These are phyloP conservation scores for Aspergillus piperis DNA, from an alignment of 2,329 filamentous ascomycete species.

Conservation along the genomic window DNA sequence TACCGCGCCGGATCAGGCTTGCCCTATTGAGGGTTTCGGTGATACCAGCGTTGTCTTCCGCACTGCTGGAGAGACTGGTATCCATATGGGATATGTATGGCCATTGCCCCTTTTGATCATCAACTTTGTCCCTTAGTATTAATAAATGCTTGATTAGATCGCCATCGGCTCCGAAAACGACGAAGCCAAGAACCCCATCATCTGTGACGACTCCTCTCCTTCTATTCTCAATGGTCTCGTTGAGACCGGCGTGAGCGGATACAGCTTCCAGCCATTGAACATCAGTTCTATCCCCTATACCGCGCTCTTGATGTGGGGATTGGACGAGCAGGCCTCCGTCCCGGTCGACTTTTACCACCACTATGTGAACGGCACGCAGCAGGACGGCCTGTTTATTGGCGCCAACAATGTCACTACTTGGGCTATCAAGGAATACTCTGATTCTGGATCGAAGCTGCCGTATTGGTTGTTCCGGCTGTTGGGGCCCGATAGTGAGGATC, in stretches of 20 bases:
- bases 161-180: slow-evolving; percentile 1
- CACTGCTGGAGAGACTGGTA: background rate
- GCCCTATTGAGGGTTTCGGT: slow-evolving; percentile 2
- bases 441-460: background rate
- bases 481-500: background rate
- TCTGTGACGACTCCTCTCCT: background rate
- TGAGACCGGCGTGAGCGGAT: background rate
- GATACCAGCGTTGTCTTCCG: background rate
- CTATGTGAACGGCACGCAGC: slow-evolving; percentile 1
- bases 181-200: background rate
- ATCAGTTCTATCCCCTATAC: background rate
- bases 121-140: background rate
- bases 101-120: background rate
- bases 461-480: background rate
- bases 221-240: background rate
- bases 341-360: slow-evolving; percentile 5
- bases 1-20: background rate
- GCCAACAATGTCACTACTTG: slow-evolving; percentile 7
- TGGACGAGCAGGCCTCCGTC: background rate
- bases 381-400: slow-evolving; percentile 1
- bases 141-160: background rate
- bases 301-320: background rate
- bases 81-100: background rate
- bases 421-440: background rate
- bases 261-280: background rate